Conservation (phyloP, 139 green algal species). For the Tetratostichococcus sp. region DNA sequence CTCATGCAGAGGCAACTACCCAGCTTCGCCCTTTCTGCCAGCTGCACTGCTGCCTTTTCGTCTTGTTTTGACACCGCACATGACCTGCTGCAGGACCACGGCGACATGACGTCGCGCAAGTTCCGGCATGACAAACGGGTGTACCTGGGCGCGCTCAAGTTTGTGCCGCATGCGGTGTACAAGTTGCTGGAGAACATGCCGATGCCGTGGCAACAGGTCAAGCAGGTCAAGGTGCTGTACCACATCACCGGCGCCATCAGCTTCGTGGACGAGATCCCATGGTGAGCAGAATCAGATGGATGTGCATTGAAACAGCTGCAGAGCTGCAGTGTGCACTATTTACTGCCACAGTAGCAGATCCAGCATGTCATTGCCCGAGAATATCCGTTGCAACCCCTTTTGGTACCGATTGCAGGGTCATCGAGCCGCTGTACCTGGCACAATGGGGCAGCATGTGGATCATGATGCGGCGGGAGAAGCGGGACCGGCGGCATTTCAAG, state of each 20-base stretch:
- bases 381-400: too few relatives aligned
- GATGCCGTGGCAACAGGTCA: constrained; percentile 99
- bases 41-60: too few relatives aligned
- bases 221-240: constrained; percentile 94
- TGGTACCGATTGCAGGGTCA: constrained; percentile 62
- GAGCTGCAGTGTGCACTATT: too few relatives aligned
- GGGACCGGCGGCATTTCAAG: constrained; percentile 98
- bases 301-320: too few relatives aligned
- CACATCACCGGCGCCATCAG: constrained; percentile 99
- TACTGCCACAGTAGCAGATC: too few relatives aligned
- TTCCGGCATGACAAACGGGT: constrained; percentile 98
- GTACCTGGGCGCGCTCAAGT: constrained; percentile 99
- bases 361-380: too few relatives aligned
- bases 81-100: constrained; percentile 77
- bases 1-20: too few relatives aligned
- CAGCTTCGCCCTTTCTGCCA: too few relatives aligned
- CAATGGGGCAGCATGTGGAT: constrained; percentile 99
- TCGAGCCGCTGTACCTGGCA: constrained; percentile 97
- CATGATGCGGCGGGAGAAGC: constrained; percentile 99
- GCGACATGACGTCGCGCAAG: constrained; percentile 96
- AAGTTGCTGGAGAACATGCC: constrained; percentile 99
- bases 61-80: too few relatives aligned
- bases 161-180: constrained; percentile 97
- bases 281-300: not conserved
- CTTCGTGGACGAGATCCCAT: constrained; percentile 97